Conservation (phyloP, 495 filamentous ascomycete genomes). For the Penicillium psychrofluorescens region DNA sequence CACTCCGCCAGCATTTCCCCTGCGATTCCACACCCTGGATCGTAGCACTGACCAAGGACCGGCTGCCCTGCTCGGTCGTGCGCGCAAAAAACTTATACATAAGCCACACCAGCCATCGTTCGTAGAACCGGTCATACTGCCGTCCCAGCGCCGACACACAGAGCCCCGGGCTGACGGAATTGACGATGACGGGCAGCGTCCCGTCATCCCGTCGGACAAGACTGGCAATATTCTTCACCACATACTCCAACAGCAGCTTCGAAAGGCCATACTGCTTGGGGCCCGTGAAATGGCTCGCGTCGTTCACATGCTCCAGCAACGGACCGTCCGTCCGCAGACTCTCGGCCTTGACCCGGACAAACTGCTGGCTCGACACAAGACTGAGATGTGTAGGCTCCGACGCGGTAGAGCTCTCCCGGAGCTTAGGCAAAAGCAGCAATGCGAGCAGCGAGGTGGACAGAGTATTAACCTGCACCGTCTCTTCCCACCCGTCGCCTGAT, state of each 20-base stretch:
- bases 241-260: conserved; percentile 43
- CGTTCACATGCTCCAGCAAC: conserved; percentile 29
- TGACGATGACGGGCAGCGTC: conserved; percentile 35
- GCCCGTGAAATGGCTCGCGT: conserved; percentile 16
- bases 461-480: conserved; percentile 51
- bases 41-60: conserved; percentile 45
- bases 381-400: conserved; percentile 27
- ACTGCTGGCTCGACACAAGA: conserved; percentile 37
- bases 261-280: conserved; percentile 38
- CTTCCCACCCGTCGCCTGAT: conserved; percentile 45
- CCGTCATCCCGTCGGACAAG: conserved; percentile 25
- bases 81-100: conserved; percentile 36
- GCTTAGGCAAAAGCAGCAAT: conserved; percentile 46
- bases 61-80: conserved; percentile 41
- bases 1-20: conserved; percentile 43
- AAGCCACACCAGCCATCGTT: conserved; percentile 28
- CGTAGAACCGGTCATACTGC: conserved; percentile 31
- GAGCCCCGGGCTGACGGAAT: conserved; percentile 38
- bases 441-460: conserved; percentile 51
- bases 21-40: conserved; percentile 40
- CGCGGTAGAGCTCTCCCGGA: conserved; percentile 17
- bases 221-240: conserved; percentile 28
- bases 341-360: conserved; percentile 27
- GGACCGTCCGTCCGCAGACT: conserved; percentile 22
- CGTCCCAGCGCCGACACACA: conserved; percentile 34